phyloP scores from a whole-genome alignment of 257 asterid species.

The Cruciata laevipes region DNA sequence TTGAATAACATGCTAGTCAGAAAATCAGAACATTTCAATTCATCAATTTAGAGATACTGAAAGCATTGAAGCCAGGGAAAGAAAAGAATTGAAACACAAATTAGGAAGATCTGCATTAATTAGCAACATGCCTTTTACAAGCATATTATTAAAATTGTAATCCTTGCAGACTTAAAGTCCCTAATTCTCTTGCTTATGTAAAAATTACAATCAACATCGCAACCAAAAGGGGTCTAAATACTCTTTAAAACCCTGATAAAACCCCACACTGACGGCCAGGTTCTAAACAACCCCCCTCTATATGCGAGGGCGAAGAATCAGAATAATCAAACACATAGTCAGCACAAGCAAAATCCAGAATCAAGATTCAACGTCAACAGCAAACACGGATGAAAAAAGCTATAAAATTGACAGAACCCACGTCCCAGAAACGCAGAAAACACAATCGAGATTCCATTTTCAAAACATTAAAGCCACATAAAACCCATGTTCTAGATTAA shows the following conservation, averaged over 20 bases:
- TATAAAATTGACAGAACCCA: background rate
- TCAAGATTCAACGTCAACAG: conserved; percentile 7
- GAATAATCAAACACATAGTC: conserved; percentile 3
- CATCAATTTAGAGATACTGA: background rate
- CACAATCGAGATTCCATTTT: conserved; percentile 5
- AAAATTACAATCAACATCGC: background rate
- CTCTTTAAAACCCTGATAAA: background rate
- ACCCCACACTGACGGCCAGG: background rate
- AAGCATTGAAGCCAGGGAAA: background rate
- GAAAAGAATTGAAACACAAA: background rate
- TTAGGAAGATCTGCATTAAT: background rate
- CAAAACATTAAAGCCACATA: background rate
- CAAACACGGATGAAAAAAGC: background rate
- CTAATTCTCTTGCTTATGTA: background rate
- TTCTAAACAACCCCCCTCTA: background rate
- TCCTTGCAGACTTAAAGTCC: background rate
- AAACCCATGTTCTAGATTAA: conserved; percentile 1
- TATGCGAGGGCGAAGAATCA: background rate
- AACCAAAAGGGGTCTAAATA: background rate
- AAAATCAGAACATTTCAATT: background rate
- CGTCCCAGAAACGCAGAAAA: background rate
- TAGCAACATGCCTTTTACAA: background rate
- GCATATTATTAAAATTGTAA: background rate
- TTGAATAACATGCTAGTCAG: conserved; percentile 3
- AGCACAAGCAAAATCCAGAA: conserved; percentile 6